Evolutionary conservation across 2,329 filamentous ascomycete species (phyloP).

Genomic region (Leptographium flavum): DNA sequence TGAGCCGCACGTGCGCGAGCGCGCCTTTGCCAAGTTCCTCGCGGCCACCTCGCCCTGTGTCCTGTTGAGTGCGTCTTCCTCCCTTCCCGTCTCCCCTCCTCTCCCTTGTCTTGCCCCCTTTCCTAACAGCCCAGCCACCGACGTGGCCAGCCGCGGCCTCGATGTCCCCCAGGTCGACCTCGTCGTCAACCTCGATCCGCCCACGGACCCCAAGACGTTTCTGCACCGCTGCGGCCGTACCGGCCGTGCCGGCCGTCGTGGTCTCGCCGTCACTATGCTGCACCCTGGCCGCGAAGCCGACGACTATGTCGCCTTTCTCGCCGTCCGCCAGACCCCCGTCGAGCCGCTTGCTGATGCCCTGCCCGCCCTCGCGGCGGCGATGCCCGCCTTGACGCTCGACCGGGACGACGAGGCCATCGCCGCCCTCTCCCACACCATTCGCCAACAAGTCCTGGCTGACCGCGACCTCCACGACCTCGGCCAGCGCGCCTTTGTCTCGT

Average conservation of each 20-base stretch:
- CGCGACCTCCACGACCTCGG: slow-evolving; percentile 71
- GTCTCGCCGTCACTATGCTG: slow-evolving; percentile 73
- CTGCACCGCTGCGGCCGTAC: slow-evolving; percentile 86
- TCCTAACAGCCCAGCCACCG: slow-evolving; percentile 35
- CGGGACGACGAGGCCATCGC: slow-evolving; percentile 24
- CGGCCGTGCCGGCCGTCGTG: slow-evolving; percentile 75
- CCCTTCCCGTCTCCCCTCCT: slow-evolving; percentile 19
- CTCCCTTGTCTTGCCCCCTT: not conserved
- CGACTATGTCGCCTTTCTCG: slow-evolving; percentile 78
- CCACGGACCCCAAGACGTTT: slow-evolving; percentile 81
- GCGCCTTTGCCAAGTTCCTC: slow-evolving; percentile 73
- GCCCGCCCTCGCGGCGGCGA: slow-evolving; percentile 37
- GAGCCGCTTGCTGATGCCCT: slow-evolving; percentile 39
- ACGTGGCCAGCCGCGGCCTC: slow-evolving; percentile 76
- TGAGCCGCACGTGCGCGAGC: slow-evolving; percentile 70
- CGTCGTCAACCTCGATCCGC: slow-evolving; percentile 76
- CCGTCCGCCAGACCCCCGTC: slow-evolving; percentile 77
- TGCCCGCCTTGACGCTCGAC: not conserved
- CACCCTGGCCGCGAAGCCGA: slow-evolving; percentile 67
- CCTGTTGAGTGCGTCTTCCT: slow-evolving; percentile 42
- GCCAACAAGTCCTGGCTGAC: slow-evolving; percentile 33
- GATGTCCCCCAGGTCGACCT: slow-evolving; percentile 88
- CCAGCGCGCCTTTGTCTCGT: slow-evolving; percentile 83
- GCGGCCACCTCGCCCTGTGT: slow-evolving; percentile 62
- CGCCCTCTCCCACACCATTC: slow-evolving; percentile 16